Base-by-base conservation (phyloP, 192 early-diverging fungal species). In the Coemansia sp. region DNA sequence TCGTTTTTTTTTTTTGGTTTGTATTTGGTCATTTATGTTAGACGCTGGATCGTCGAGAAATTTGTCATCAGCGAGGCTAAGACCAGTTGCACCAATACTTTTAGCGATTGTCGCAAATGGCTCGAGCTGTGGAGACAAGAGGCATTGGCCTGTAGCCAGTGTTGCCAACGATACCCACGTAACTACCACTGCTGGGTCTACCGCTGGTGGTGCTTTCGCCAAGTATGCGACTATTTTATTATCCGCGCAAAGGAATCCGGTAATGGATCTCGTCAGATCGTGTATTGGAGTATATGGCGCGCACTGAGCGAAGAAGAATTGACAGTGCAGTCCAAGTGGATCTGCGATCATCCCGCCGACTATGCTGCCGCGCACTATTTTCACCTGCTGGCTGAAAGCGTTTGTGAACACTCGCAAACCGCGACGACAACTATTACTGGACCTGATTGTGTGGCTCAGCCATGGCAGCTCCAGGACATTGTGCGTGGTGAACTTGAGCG, bases 161-260 rank as follows among this genome's bases (percentile, higher is more conserved):
- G 62, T 31, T 78, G 80, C 42, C 66, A 69, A 36, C 54, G 61
- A 29, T 78, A 82, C 41, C 76, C 76, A 13, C 80, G 80, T 22
- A 82, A 82, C 70, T 82, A 82, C 63, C 76, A 82, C 41, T 82
- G 80, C 73, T 82, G 80, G 80, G 80, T 78, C 8, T 82, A 77
- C 52, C 68, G 80, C 20, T 82, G 80, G 80, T 82, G 80, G 80
- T 66, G 52, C 55, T 65, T 65, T 29, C 24, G 47, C 36, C 40
- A 46, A 43, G 31, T 66, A 34, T 24, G 22, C n/a, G 29, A 49
- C 33, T 34, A 34, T 6, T 60, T 60, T 13, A 36, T 36, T 7
- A 15, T 4, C 31, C 31, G 29, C 9, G 57, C 57, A 36, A 34
- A 34, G 16, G 16, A 15, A 6, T 33, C 57, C 15, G 18, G 31